These are phyloP conservation scores for Paxillus ammoniavirescens DNA, from an alignment of 768 basidiomycete genomes.

Conservation along the genomic window DNA sequence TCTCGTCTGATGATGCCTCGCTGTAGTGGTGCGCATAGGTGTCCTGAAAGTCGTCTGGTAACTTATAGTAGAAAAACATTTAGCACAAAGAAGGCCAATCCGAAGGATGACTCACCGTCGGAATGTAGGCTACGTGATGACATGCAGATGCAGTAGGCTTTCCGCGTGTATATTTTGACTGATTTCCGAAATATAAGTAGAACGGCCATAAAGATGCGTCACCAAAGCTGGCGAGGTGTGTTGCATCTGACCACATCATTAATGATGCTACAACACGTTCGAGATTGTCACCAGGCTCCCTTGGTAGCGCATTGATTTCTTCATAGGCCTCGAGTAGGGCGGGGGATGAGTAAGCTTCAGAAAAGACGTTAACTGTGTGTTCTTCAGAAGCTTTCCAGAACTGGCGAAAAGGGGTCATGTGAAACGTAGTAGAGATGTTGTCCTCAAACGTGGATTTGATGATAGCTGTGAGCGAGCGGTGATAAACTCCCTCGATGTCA, in stretches of 20 bases:
- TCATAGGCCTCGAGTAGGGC: background rate
- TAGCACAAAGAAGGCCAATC: too few species aligned
- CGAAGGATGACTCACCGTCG: background rate
- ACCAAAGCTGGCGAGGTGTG: conserved; percentile 19
- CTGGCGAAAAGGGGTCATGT: background rate
- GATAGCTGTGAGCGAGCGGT: background rate
- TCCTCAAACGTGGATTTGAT: background rate
- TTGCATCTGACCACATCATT: conserved; percentile 23
- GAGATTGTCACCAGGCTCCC: background rate
- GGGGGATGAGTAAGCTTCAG: background rate
- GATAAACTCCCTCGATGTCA: background rate
- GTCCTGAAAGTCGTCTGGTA: background rate
- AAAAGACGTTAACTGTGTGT: background rate
- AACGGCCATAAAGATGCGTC: conserved; percentile 10
- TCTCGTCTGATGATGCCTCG: too few species aligned
- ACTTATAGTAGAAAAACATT: background rate
- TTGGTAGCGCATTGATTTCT: conserved; percentile 1
- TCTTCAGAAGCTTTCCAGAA: background rate
- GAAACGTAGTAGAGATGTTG: too few species aligned
- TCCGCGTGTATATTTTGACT: conserved; percentile 10
- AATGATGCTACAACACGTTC: conserved; percentile 11
- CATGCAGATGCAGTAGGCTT: conserved; percentile 5
- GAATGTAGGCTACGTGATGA: conserved; percentile 13
- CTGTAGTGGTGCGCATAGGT: too few species aligned
- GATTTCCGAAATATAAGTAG: conserved; percentile 13